Evolutionary conservation across 2,329 filamentous ascomycete species (phyloP), one percentile per base, ranked within the genome.

Genomic region (Diaporthe sp.): DNA sequence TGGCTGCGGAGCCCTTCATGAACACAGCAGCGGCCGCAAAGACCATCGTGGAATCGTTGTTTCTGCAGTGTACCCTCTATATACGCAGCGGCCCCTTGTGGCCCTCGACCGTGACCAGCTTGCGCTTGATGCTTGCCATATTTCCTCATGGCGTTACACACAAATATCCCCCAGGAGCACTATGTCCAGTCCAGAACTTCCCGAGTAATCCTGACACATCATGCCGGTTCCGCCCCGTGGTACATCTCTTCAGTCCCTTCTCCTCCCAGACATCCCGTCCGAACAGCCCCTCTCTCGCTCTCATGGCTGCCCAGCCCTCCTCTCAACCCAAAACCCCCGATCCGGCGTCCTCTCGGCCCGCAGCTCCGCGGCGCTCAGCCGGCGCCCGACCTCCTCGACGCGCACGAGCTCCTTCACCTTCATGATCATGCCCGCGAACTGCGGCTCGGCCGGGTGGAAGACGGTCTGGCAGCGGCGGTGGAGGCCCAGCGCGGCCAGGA

Each of bases 371-470:
- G 91, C 90, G 10, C 88, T 92, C 84, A 95, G 82, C 42, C 89
- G 83, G 76, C 85, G 82, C 45, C 92, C 91, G 58, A 97, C 95
- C 85, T 97, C 95, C 78, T 92, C 87, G 47, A 98, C 95, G 71
- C 91, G 88, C 60, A 98, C 94, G 77, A 98, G 87, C 86, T 98
- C 96, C 87, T 98, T 98, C 79, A 98, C 95, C 84, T 93, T 93
- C 88, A 98, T 93, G 81, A 98, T 95, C 87, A 97, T 95, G 82
- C 96, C 96, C 13, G 96, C 96, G 76, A 95, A 92, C 78, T 95
- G 92, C 55, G 92, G 91, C 76, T 90, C 90, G 76, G 97, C 95
- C 50, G 94, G 94, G 84, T 97, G 93, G 88, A 97, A 98, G 80
- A 98, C 96, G 71, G 94, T 96, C 81, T 92, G 92, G 89, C 93